Conservation (phyloP, 371 early-diverging fungal genomes). For the Paraphysoderma sedebokerense region DNA sequence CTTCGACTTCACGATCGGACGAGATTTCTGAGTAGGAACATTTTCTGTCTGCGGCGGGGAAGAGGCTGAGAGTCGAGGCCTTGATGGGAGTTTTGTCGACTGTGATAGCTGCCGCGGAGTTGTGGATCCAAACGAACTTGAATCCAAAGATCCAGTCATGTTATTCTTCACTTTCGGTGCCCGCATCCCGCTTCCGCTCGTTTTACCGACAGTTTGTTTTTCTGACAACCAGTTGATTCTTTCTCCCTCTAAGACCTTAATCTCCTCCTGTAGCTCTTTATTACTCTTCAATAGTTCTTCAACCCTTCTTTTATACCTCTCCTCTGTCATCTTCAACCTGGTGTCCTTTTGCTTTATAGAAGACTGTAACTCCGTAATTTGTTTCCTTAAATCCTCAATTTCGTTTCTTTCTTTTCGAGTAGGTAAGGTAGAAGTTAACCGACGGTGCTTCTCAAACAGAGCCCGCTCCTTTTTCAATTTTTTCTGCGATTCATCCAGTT, state of each 20-base stretch:
- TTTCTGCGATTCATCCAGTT: slow-evolving; percentile 3
- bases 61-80: not conserved
- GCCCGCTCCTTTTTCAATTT: slow-evolving; percentile 6
- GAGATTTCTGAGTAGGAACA: no score
- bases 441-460: slow-evolving; percentile 11
- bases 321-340: slow-evolving; percentile 4
- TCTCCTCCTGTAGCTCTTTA: slow-evolving; percentile 12
- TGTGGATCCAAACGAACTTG: no score
- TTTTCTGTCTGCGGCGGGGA: not conserved
- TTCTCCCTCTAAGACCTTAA: slow-evolving; percentile 15
- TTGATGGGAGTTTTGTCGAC: not conserved
- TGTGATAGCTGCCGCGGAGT: not conserved
- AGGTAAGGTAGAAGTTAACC: slow-evolving; percentile 9
- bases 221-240: not conserved
- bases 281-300: slow-evolving; percentile 10
- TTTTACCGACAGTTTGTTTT: no score
- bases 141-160: no score
- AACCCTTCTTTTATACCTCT: slow-evolving; percentile 10
- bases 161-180: not conserved
- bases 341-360: slow-evolving; percentile 6
- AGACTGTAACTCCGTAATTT: slow-evolving; percentile 6
- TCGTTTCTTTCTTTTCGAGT: slow-evolving; percentile 16
- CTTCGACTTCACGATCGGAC: no score
- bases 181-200: not conserved
- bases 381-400: slow-evolving; percentile 9